phyloP scores from a whole-genome alignment of 352 stramenopile species.

The Phytophthora idaei region DNA sequence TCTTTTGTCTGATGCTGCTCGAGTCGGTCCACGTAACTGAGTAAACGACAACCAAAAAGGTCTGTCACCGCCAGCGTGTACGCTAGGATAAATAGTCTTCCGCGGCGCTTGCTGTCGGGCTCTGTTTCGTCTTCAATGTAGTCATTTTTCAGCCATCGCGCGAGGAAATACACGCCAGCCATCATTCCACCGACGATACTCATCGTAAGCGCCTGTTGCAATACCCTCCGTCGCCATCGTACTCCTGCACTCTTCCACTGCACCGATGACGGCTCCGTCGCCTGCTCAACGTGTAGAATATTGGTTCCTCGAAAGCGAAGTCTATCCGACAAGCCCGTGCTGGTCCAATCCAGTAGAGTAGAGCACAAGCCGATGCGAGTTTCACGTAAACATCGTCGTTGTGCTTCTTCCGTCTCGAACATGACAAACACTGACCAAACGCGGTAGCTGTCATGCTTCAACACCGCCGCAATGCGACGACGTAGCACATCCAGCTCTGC shows the following conservation, averaged over 20 bases:
- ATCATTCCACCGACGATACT: constrained; percentile 55
- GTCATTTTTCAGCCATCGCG: constrained; percentile 41
- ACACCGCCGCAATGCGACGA: constrained; percentile 41
- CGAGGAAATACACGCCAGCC: constrained; percentile 59
- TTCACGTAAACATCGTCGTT: constrained; percentile 57
- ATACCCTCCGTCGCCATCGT: constrained; percentile 36
- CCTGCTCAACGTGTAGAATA: constrained; percentile 71
- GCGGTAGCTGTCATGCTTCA: constrained; percentile 49
- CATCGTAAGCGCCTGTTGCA: constrained; percentile 55
- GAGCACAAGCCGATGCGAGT: constrained; percentile 56
- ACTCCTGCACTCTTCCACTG: constrained; percentile 74
- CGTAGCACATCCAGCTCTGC: constrained; percentile 53
- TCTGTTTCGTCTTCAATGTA: constrained; percentile 40
- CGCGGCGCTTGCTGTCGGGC: constrained; percentile 35
- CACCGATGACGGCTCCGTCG: constrained; percentile 68
- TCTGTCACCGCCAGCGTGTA: constrained; percentile 59
- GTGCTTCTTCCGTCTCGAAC: constrained; percentile 75
- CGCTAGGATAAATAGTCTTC: constrained; percentile 60
- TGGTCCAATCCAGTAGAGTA: constrained; percentile 47
- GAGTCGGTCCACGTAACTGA: constrained; percentile 61
- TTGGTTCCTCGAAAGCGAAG: constrained; percentile 71
- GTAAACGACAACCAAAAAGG: constrained; percentile 64
- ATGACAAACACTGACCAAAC: constrained; percentile 82
- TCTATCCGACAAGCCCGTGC: constrained; percentile 36
- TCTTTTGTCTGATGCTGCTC: constrained; percentile 72